Evolutionary conservation across 1,284 basidiomycete genomes (phyloP), one percentile per base, ranked within the genome.

Genomic region (Laetiporus sulphureus): DNA sequence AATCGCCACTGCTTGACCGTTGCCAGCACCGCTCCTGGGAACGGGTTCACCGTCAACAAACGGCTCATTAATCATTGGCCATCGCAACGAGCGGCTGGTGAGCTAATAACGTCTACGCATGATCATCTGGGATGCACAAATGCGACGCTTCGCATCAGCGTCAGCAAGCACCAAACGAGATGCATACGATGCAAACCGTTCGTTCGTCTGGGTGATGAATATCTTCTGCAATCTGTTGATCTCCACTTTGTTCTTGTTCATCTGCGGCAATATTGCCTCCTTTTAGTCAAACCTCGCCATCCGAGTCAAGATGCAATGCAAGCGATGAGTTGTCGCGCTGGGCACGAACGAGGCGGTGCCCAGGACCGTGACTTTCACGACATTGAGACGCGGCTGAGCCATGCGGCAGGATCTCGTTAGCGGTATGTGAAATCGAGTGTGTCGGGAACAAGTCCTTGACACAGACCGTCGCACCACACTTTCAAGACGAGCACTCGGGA

Each of bases 121-220:
- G 91, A 64, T 93, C 89, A 3, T 87, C 90, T 91, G 51, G 23
- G 67, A 55, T 13, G 31, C 39, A n/a, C n/a, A n/a, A n/a, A n/a
- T n/a, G n/a, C n/a, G n/a, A n/a, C n/a, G n/a, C n/a, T n/a, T n/a
- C n/a, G n/a, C 13, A 44, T 36, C 18, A 4, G n/a, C 5, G 20
- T 22, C 32, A 24, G 6, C 33, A 35, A 20, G n/a, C 18, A 3
- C 12, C 25, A 19, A 36, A n/a, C 6, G 15, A 31, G 12, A 22
- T 20, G 6, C 31, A 18, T 4, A 13, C 15, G 19, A 36, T 2
- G 10, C 55, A 69, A 35, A 49, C 87, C 90, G n/a, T n/a, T n/a
- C 87, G 64, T 96, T 93, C 19, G 89, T 85, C 64, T 96, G 92
- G 0, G 92, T 95, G 47, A 96, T 80, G 62, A 95, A 95, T 24